Evolutionary conservation across 805 yeast genomes (phyloP).

Genomic region (Candida pseudofarinosa): DNA sequence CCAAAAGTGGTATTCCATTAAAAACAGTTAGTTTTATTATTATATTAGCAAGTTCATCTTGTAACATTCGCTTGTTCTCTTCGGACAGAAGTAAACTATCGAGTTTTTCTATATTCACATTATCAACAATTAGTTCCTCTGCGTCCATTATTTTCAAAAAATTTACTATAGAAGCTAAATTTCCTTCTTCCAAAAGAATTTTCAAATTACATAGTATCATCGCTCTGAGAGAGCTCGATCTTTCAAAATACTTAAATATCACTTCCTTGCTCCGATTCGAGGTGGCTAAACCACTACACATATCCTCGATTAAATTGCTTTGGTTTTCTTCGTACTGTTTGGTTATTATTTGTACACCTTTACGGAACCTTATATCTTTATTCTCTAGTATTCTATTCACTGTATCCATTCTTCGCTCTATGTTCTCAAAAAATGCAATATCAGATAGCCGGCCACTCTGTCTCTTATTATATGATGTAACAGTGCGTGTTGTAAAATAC

Average conservation of each 20-base stretch:
- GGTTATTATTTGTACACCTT: conserved; percentile 12
- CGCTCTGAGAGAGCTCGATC: conserved; percentile 16
- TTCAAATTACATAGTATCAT: conserved; percentile 16
- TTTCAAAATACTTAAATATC: neutral
- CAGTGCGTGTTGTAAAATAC: neutral
- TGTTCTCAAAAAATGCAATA: neutral
- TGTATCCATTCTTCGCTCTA: conserved; percentile 5
- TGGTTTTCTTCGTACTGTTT: conserved; percentile 9
- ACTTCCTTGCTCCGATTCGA: neutral
- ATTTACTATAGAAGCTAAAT: conserved; percentile 6
- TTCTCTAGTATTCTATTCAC: conserved; percentile 11
- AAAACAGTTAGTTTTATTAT: conserved; percentile 14
- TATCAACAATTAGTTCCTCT: neutral
- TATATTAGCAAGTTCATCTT: conserved; percentile 8
- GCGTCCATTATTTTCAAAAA: conserved; percentile 6
- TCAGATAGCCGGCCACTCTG: too few relatives aligned
- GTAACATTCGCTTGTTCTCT: neutral
- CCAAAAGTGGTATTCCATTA: conserved; percentile 21
- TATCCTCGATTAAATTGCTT: conserved; percentile 16
- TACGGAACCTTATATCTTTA: conserved; percentile 7
- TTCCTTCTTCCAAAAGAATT: conserved; percentile 5
- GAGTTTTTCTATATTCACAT: neutral
- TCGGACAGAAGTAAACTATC: neutral
- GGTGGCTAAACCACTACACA: conserved; percentile 6
- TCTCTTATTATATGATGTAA: too few relatives aligned